Evolutionary conservation across 2,329 filamentous ascomycete species (phyloP).

Genomic region (Calonectria crousiana): DNA sequence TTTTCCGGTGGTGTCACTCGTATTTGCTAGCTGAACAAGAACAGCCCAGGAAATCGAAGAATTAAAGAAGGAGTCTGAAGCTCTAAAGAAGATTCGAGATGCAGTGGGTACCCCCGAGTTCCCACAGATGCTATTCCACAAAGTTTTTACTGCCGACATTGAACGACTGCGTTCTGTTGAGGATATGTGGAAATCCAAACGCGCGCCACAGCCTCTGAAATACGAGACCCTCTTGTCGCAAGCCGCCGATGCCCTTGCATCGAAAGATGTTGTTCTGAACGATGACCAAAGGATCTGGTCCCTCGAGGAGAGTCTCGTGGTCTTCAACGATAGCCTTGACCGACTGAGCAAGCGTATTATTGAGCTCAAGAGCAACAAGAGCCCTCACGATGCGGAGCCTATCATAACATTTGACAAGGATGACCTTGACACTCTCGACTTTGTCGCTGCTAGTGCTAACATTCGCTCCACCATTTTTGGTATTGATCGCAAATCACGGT

Average conservation of each 20-base stretch:
- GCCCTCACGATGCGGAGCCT: constrained; percentile 65
- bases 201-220: constrained; percentile 78
- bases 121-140: constrained; percentile 85
- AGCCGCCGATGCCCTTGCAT: constrained; percentile 60
- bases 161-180: constrained; percentile 86
- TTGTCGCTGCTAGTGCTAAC: constrained; percentile 91
- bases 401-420: constrained; percentile 95
- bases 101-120: constrained; percentile 86
- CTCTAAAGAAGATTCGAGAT: constrained; percentile 83
- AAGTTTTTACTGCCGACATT: constrained; percentile 91
- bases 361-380: constrained; percentile 66
- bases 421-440: constrained; percentile 93
- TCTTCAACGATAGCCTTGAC: constrained; percentile 87
- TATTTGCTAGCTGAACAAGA: constrained; percentile 19
- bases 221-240: constrained; percentile 72
- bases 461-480: constrained; percentile 90
- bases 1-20: background rate
- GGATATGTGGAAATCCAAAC: constrained; percentile 94
- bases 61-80: constrained; percentile 84
- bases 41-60: constrained; percentile 85
- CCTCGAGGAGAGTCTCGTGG: constrained; percentile 83
- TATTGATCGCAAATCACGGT: constrained; percentile 89
- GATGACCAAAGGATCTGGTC: constrained; percentile 85
- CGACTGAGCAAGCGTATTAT: constrained; percentile 81
- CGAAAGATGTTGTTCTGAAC: constrained; percentile 66